Base-by-base conservation (phyloP, 2,329 filamentous ascomycete genomes). In the Aspergillus japonicus region DNA sequence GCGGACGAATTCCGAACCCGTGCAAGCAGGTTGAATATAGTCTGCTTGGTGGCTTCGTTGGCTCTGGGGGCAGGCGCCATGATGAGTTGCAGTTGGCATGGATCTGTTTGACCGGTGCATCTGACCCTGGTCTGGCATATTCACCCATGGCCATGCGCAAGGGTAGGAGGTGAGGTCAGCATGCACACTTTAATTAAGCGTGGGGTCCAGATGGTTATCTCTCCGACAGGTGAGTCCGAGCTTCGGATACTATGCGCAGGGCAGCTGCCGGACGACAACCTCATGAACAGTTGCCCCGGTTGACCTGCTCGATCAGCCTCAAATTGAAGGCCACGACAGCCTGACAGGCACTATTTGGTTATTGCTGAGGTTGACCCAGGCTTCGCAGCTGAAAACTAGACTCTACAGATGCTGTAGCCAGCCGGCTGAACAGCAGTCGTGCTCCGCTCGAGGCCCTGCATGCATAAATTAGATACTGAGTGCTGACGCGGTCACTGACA, bases 401-500 rank as follows among this genome's bases (percentile, higher is more conserved):
- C 39, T 44, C 16, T 7, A n/a, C 16, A 19, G 39, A 44, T 8
- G 39, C 39, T 44, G 39, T 44, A 44, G 39, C 39, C 16, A 16
- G 39, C 39, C 39, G 39, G 39, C 39, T n/a, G 16, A 39, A 52
- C 35, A 33, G 33, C 19, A 19, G 33, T 10, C 50, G 12, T 8
- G 50, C 26, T 14, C 31, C 31, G 39, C 39, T 19, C n/a, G 24
- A 26, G n/a, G 48, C 23, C 21, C 48, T n/a, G 11, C 16, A 29
- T 26, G 23, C 48, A 50, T 4, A 50, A 29, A 16, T n/a, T 29
- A 50, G 48, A 55, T 31, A 55, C 53, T 55, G 42, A 14, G 42
- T 55, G 53, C 42, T 55, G 53, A 55, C 52, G 44, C 53, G 26
- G 53, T 44, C 21, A 24, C 42, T 23, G 24, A 48, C 42, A 55